Conservation (phyloP, 768 basidiomycete genomes). For the Pleurotus salmoneostramineus region DNA sequence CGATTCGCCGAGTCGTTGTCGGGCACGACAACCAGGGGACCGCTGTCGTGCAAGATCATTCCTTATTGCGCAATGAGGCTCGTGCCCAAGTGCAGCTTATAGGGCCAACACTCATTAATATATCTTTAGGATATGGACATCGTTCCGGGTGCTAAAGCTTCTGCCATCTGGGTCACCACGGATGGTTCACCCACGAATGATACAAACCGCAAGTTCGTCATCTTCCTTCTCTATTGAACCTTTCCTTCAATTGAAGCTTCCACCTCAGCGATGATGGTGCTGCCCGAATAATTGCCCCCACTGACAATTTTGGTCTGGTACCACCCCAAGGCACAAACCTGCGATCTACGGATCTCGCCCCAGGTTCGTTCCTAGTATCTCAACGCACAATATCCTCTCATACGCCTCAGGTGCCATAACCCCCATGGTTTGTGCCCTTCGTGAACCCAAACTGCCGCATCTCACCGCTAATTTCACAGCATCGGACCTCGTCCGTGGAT, state of each 20-base stretch:
- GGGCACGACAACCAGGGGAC: slow-evolving; percentile 39
- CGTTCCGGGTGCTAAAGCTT: slow-evolving; percentile 30
- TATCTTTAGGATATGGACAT: slow-evolving; percentile 25
- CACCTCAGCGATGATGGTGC: slow-evolving; percentile 47
- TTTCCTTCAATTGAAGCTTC: background rate
- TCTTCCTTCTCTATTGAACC: background rate
- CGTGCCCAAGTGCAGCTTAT: background rate
- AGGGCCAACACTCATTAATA: background rate
- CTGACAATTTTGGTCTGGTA: slow-evolving; percentile 38
- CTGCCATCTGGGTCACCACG: slow-evolving; percentile 45
- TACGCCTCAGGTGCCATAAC: slow-evolving; percentile 30
- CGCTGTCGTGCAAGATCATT: slow-evolving; percentile 36
- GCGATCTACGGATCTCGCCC: slow-evolving; percentile 51
- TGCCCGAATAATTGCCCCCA: slow-evolving; percentile 30
- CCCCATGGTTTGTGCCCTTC: slow-evolving; percentile 38
- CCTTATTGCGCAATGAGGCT: slow-evolving; percentile 24
- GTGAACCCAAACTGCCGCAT: no score
- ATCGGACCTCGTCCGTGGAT: slow-evolving; percentile 55
- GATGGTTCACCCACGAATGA: slow-evolving; percentile 49
- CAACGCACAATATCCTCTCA: background rate
- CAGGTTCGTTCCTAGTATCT: slow-evolving; percentile 15
- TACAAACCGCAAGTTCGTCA: slow-evolving; percentile 40
- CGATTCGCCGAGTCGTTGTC: slow-evolving; percentile 49
- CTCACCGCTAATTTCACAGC: slow-evolving; percentile 22
- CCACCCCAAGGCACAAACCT: slow-evolving; percentile 42